A percentile compares a stretch with the other conserved stretches of the same genome.
phyloP scores from a whole-genome alignment of 2,329 filamentous ascomycete genomes.

The Nothophaeocryptopus gaeumannii region DNA sequence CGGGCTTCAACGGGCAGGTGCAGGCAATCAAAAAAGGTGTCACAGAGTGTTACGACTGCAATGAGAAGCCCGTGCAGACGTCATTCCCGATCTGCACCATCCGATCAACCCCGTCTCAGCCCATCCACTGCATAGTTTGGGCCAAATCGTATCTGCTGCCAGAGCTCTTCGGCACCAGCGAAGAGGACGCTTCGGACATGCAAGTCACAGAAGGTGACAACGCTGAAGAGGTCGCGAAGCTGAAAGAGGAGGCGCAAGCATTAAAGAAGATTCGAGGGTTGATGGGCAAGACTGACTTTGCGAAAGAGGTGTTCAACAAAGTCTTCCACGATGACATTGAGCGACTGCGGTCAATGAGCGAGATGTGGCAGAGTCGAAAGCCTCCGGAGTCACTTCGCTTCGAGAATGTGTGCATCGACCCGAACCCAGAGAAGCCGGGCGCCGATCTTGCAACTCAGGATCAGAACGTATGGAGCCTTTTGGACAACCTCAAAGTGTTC shows the following conservation, averaged over 20 bases:
- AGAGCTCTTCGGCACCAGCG: slow-evolving; percentile 88
- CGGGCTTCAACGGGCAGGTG: slow-evolving; percentile 95
- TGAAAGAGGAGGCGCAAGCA: slow-evolving; percentile 78
- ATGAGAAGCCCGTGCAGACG: slow-evolving; percentile 83
- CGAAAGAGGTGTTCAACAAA: slow-evolving; percentile 82
- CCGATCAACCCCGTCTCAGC: slow-evolving; percentile 89
- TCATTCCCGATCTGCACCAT: slow-evolving; percentile 96
- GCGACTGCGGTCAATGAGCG: slow-evolving; percentile 79
- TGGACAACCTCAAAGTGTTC: slow-evolving; percentile 84
- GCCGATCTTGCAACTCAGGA: slow-evolving; percentile 56
- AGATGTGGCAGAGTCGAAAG: slow-evolving; percentile 89
- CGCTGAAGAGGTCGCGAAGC: slow-evolving; percentile 79
- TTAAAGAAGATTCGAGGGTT: slow-evolving; percentile 78
- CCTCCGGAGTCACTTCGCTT: slow-evolving; percentile 73
- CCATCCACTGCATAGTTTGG: slow-evolving; percentile 99
- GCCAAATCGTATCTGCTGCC: slow-evolving; percentile 94
- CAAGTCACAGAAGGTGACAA: slow-evolving; percentile 85
- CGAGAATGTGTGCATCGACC: slow-evolving; percentile 44
- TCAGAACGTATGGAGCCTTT: slow-evolving; percentile 75
- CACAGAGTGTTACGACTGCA: slow-evolving; percentile 96
- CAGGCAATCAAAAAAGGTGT: slow-evolving; percentile 85
- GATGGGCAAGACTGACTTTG: slow-evolving; percentile 74
- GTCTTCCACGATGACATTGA: slow-evolving; percentile 85
- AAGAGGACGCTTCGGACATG: slow-evolving; percentile 76
- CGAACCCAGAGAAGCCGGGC: slow-evolving; percentile 34